Evolutionary conservation across 371 early-diverging fungal genomes (phyloP), one percentile per base, ranked within the genome.

Genomic region (Fennellomyces sp.): DNA sequence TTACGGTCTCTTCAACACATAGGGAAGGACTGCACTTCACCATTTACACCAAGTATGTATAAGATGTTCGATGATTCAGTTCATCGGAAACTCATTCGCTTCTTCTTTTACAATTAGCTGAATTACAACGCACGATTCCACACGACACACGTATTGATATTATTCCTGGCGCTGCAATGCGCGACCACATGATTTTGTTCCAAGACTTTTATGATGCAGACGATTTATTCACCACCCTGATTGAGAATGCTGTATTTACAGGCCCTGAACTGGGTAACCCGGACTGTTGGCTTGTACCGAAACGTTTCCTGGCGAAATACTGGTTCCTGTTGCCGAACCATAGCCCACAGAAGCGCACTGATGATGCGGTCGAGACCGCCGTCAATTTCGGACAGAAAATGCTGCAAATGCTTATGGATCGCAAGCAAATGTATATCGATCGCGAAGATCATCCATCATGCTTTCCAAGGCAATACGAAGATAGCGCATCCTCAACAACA

Each of bases 111-210:
- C 55, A 33, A 29, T 21, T 56, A 75, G 75, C 79, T 52, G 75
- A 78, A 55, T 50, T 78, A 6, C 76, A 78, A 36, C 73, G 75
- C 19, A 60, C 35, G 13, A 53, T 75, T 15, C 75, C 79, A 35
- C 79, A 78, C 54, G 76, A 78, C 53, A 56, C 69, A 4, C 69
- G 79, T 19, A 75, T 78, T 50, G 79, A 75, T 51, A 48, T 71
- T 21, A 61, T 75, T 13, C 79, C 79, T 17, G 73, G 73, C 5
- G 64, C 79, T 27, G 57, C 57, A 2, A 68, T 78, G 66, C 66
- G 78, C 21, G 75, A 78, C 28, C 65, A 60, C 28, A 71, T 78
- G 76, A 78, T 78, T 41, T n/a, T 75, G 8, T 78, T 71, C 39
- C 71, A 71, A 60, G 75, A 74, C 42, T 75, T 60, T 58, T 75